Base-by-base conservation (phyloP, 164 flowering plant species). In the Cinnamomum micranthum region DNA sequence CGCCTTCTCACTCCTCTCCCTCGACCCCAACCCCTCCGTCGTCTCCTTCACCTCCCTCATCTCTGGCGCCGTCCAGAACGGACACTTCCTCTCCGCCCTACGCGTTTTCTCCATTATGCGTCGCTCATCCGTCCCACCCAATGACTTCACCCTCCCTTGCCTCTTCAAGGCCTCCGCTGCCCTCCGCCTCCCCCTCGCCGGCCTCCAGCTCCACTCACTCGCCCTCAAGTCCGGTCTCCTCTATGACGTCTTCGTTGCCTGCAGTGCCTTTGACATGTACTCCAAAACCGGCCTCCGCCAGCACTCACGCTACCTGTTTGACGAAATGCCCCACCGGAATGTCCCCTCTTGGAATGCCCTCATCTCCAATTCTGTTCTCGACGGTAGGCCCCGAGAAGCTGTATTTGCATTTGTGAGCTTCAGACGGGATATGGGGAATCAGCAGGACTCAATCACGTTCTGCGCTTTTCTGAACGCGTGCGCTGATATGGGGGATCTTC, bases 31-130 rank as follows among this genome's bases (percentile, higher is more conserved):
- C 68, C 97, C 91, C 75, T 82, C 89, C 78, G 98, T 94, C 74
- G 97, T 94, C 79, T 80, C 97, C 64, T 94, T 91, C 92, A 92
- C 98, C 58, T 77, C 97, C 76, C 89, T 94, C 77, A 91, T 94
- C 66, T 64, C 97, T 75, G 97, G 97, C 63, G 59, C 78, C 28
- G 94, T 88, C 60, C 97, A 88, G 41, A 89, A 88, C 76, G 91
- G 87, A 12, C 88, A 80, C 51, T 85, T 85, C 77, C 6, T 64
- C 23, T 68, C 83, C 24, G 90, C 97, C 64, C 86, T 94, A 52
- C 33, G 15, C 50, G 81, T 82, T 51, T 90, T 94, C 81, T 73
- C 77, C 22, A 17, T 41, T 50, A 94, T 94, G 98, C 89, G 80
- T 65, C 84, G 85, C 1, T 88, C 85, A 14, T 58, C 76, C 33